Conservation (phyloP, 495 filamentous ascomycete species). For the Neurospora intermedia region DNA sequence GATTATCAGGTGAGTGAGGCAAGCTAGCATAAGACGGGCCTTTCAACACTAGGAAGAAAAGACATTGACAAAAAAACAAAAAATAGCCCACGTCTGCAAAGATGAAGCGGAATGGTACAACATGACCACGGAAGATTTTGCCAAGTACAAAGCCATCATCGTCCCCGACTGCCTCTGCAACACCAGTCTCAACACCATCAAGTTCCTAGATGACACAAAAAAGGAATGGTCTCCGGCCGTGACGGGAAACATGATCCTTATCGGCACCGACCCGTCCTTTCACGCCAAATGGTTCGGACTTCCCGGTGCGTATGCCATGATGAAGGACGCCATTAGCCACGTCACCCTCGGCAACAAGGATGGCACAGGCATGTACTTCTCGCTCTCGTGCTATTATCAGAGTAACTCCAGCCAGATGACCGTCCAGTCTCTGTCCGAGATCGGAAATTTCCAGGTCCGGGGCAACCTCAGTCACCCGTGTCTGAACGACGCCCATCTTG, state of each 20-base stretch:
- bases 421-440: conserved; percentile 33
- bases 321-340: conserved; percentile 17
- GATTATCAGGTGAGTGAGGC: conserved; percentile 11
- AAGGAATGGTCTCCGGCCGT: conserved; percentile 20
- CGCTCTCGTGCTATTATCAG: conserved; percentile 24
- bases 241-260: conserved; percentile 22
- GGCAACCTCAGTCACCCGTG: conserved; percentile 28
- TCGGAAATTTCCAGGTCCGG: conserved; percentile 32
- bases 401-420: conserved; percentile 12
- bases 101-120: conserved; percentile 18
- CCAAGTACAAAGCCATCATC: conserved; percentile 23
- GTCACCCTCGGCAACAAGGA: conserved; percentile 11
- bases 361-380: conserved; percentile 24
- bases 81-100: conserved; percentile 20
- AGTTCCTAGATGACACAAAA: conserved; percentile 23
- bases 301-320: conserved; percentile 18
- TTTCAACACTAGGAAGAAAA: too few species aligned
- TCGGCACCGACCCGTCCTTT: conserved; percentile 22
- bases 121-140: conserved; percentile 22
- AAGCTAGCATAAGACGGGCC: neutral
- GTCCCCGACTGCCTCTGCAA: conserved; percentile 20
- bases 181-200: conserved; percentile 14
- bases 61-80: conserved; percentile 3
- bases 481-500: conserved; percentile 37
- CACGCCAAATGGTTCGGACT: conserved; percentile 18